Percentiles rank a stretch among this genome's conserved stretches.
These are phyloP conservation scores for Starmerella davenportii DNA, from an alignment of 805 yeast genomes.

Conservation along the genomic window DNA sequence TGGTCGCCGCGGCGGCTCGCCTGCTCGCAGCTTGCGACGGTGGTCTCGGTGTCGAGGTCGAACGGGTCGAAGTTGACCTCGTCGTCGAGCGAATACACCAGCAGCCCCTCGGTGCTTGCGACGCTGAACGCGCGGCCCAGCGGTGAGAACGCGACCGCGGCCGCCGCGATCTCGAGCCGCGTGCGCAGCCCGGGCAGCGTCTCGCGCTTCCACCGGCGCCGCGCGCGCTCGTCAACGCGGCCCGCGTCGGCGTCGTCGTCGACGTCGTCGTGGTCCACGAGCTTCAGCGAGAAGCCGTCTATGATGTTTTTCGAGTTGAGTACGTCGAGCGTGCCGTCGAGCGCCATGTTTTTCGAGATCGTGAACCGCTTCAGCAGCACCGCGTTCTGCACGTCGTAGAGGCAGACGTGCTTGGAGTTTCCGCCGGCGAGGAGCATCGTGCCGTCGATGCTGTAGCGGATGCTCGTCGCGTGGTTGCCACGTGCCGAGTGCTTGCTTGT, in stretches of 20 bases:
- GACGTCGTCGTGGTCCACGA: slow-evolving; percentile 74
- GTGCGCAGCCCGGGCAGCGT: slow-evolving; percentile 81
- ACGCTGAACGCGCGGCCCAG: slow-evolving; percentile 82
- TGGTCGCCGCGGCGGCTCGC: slow-evolving; percentile 43
- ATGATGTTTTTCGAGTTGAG: slow-evolving; percentile 71
- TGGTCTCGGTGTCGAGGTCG: slow-evolving; percentile 81
- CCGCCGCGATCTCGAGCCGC: slow-evolving; percentile 70
- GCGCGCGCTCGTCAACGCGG: slow-evolving; percentile 18
- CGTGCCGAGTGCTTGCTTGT: slow-evolving; percentile 63
- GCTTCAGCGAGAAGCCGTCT: slow-evolving; percentile 69
- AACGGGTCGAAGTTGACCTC: slow-evolving; percentile 70
- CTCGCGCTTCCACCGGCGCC: slow-evolving; percentile 7
- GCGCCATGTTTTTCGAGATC: slow-evolving; percentile 73
- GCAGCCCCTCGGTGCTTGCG: slow-evolving; percentile 84
- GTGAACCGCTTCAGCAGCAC: slow-evolving; percentile 67
- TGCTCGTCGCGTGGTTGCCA: slow-evolving; percentile 64
- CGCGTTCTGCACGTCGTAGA: slow-evolving; percentile 77
- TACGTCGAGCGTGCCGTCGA: slow-evolving; percentile 69
- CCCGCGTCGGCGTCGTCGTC: slow-evolving; percentile 72
- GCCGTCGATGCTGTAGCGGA: slow-evolving; percentile 82
- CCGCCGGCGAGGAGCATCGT: slow-evolving; percentile 80
- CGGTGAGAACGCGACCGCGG: slow-evolving; percentile 68
- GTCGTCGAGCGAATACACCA: slow-evolving; percentile 62
- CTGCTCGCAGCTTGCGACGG: slow-evolving; percentile 57
- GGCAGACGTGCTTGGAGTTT: slow-evolving; percentile 73